A percentile compares a stretch with the other conserved stretches of the same genome.
Evolutionary conservation across 257 asterid genomes (phyloP).

Genomic region (Mitragyna speciosa): DNA sequence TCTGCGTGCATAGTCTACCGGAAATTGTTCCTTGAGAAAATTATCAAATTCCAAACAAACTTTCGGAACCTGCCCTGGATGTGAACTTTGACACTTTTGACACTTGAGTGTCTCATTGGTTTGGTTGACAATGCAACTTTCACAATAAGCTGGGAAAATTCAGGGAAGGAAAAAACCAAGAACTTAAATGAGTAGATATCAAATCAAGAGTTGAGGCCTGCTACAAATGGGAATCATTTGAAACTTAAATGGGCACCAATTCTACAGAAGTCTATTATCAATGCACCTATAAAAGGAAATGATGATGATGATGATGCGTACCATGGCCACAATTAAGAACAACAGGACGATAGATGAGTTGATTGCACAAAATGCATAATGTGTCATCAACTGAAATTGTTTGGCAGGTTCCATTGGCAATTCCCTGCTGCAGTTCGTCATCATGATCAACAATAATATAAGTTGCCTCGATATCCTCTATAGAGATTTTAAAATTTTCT

Average conservation of each 20-base stretch:
- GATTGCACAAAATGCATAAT: conserved; percentile 41
- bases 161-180: not conserved
- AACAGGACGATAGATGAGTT: conserved; percentile 43
- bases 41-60: conserved; percentile 53
- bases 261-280: too few relatives aligned
- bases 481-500: not conserved
- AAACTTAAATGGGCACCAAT: not conserved
- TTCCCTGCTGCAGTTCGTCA: not conserved
- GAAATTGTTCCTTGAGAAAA: conserved; percentile 51
- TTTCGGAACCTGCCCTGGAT: conserved; percentile 47
- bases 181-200: not conserved
- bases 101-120: conserved; percentile 33
- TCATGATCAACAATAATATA: not conserved
- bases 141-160: conserved; percentile 17
- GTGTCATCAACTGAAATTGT: conserved; percentile 41
- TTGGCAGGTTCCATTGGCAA: conserved; percentile 25
- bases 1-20: conserved; percentile 37
- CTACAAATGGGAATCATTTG: not conserved
- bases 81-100: conserved; percentile 42
- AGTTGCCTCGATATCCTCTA: conserved; percentile 1
- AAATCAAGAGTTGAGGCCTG: not conserved
- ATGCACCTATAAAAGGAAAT: conserved; percentile 7
- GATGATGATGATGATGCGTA: conserved; percentile 23
- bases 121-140: conserved; percentile 15
- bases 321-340: conserved; percentile 68